Evolutionary conservation across 805 yeast species (phyloP).

Genomic region (Kuraishia ogatae): DNA sequence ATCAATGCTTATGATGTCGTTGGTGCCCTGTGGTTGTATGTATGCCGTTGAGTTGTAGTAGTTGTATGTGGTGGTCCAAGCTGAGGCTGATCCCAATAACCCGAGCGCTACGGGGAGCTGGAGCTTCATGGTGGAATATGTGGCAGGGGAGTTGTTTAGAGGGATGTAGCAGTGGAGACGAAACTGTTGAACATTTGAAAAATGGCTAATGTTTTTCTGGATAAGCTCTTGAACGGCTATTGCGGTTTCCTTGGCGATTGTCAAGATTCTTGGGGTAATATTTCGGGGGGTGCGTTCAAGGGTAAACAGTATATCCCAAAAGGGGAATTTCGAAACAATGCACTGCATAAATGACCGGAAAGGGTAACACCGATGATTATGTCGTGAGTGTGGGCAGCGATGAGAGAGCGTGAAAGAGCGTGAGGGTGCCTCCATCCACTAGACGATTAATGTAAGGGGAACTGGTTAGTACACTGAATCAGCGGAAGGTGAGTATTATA

Average conservation of each 20-base stretch:
- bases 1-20: conserved; percentile 15
- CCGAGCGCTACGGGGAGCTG: background rate
- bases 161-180: background rate
- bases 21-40: conserved; percentile 12
- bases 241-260: too few species aligned
- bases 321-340: background rate
- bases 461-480: too few species aligned
- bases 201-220: background rate
- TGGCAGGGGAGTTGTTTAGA: too few species aligned
- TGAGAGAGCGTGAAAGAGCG: too few species aligned
- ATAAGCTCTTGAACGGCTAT: too few species aligned
- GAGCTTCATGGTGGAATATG: background rate
- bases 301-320: background rate
- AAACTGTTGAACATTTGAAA: background rate
- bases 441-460: too few species aligned
- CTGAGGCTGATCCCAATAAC: background rate
- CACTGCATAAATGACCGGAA: background rate
- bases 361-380: background rate
- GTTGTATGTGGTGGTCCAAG: conserved; percentile 19
- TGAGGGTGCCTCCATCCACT: too few species aligned
- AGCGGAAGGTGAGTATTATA: too few species aligned
- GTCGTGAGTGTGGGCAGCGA: too few species aligned
- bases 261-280: background rate
- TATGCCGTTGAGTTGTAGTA: conserved; percentile 21
- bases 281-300: background rate